phyloP scores from a whole-genome alignment of 2,329 filamentous ascomycete genomes.

The Beauveria scarabaeidicola region DNA sequence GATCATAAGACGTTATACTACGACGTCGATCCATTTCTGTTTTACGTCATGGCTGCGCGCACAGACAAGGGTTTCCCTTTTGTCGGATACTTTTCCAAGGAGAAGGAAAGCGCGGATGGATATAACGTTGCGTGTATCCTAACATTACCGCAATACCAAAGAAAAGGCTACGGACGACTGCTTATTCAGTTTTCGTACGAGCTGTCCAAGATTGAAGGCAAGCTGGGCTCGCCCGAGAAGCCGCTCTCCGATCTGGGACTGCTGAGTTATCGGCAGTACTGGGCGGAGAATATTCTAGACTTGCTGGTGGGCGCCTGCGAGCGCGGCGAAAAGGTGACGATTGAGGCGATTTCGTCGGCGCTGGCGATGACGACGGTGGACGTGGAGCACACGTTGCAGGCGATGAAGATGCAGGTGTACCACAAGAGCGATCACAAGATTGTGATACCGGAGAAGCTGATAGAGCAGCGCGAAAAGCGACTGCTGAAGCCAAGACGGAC shows the following conservation, averaged over 20 bases:
- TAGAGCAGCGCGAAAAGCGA: conserved; percentile 71
- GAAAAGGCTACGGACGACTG: conserved; percentile 85
- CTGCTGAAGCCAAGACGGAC: conserved; percentile 67
- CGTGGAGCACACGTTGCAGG: conserved; percentile 89
- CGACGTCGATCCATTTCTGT: conserved; percentile 97
- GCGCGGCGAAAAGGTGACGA: conserved; percentile 63
- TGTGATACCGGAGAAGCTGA: conserved; percentile 75
- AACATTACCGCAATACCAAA: conserved; percentile 90
- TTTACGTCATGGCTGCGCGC: conserved; percentile 93
- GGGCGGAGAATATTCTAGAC: conserved; percentile 91
- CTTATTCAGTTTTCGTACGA: conserved; percentile 98
- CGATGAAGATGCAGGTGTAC: conserved; percentile 90
- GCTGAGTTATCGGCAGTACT: conserved; percentile 91
- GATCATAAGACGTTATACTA: conserved; percentile 99
- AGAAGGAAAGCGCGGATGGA: conserved; percentile 92
- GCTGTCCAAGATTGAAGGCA: conserved; percentile 87
- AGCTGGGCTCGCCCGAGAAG: conserved; percentile 93
- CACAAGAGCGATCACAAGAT: conserved; percentile 96
- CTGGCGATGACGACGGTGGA: conserved; percentile 97
- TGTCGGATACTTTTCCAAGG: conserved; percentile 99
- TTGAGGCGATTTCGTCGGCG: conserved; percentile 70
- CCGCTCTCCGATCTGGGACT: conserved; percentile 89
- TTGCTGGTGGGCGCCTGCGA: conserved; percentile 67
- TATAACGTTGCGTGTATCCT: conserved; percentile 99
- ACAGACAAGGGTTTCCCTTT: conserved; percentile 88